A percentile compares a stretch with the other conserved stretches of the same genome.
These are phyloP conservation scores for Cornus kousa DNA, from an alignment of 148 eudicot genomes.

Conservation along the genomic window DNA sequence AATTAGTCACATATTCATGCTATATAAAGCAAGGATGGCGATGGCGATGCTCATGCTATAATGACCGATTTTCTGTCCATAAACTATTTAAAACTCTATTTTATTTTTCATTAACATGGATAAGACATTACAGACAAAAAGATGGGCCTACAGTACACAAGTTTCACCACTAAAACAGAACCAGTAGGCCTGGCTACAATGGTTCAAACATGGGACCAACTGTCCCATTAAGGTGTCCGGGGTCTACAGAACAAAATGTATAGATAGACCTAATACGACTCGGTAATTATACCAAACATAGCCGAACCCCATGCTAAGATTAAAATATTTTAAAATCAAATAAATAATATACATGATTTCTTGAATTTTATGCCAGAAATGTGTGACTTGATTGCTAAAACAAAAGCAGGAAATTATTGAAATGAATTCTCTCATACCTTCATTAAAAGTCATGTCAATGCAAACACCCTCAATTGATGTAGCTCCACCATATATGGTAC, in stretches of 20 bases:
- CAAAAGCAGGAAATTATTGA: background rate
- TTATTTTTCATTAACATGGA: background rate
- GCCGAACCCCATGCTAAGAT: no score
- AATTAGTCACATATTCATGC: background rate
- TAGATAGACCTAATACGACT: no score
- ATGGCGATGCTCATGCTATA: no score
- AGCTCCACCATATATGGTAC: slow-evolving; percentile 96
- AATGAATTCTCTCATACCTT: slow-evolving; percentile 51
- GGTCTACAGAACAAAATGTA: no score
- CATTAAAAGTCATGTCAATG: slow-evolving; percentile 88
- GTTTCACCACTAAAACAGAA: background rate
- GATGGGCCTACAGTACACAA: background rate
- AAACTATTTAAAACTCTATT: no score
- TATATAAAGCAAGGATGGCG: background rate
- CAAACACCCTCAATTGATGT: slow-evolving; percentile 98
- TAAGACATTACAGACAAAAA: background rate
- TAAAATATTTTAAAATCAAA: background rate
- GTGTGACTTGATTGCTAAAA: background rate
- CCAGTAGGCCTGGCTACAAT: background rate
- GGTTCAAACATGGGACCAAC: background rate
- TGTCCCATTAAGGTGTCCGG: no score
- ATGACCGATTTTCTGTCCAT: background rate
- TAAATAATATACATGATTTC: background rate
- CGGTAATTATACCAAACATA: background rate
- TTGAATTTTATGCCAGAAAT: background rate